Percentiles rank a stretch among this genome's conserved stretches.
Conservation (phyloP, 305 asterid genomes). For the Lippia alba region DNA sequence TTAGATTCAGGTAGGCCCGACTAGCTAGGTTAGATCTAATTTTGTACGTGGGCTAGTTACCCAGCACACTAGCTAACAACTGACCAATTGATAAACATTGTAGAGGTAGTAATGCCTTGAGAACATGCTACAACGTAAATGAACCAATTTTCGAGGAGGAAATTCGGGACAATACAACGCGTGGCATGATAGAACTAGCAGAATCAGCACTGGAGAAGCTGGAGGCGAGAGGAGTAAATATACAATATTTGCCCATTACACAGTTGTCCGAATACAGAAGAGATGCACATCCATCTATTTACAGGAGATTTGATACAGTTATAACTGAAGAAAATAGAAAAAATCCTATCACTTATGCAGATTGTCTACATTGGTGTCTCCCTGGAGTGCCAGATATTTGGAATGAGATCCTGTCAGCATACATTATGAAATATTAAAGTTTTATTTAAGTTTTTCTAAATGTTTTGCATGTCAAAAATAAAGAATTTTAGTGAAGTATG, state of each 20-base stretch:
- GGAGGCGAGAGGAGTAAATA: constrained; percentile 46
- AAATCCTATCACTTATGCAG: constrained; percentile 49
- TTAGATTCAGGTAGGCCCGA: too few species aligned
- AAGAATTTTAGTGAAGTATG: not conserved
- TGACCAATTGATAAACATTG: not conserved
- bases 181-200: constrained; percentile 48
- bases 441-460: too few species aligned
- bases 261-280: constrained; percentile 58
- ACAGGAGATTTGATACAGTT: constrained; percentile 40
- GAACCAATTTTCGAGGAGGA: constrained; percentile 44
- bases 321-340: constrained; percentile 44
- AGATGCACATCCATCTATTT: constrained; percentile 66
- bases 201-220: constrained; percentile 44
- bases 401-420: constrained; percentile 59
- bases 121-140: constrained; percentile 51
- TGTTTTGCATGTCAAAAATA: too few species aligned
- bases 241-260: constrained; percentile 52
- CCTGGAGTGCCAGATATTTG: constrained; percentile 79
- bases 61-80: not conserved
- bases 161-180: constrained; percentile 45
- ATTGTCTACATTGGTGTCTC: constrained; percentile 75
- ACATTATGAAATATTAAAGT: constrained; percentile 39
- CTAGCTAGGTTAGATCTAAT: too few species aligned
- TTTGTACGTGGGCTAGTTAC: too few species aligned
- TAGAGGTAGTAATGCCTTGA: constrained; percentile 22